A percentile compares a stretch with the other conserved stretches of the same genome.
Conservation (phyloP, 148 eudicot genomes). For the Euryodendron excelsum region DNA sequence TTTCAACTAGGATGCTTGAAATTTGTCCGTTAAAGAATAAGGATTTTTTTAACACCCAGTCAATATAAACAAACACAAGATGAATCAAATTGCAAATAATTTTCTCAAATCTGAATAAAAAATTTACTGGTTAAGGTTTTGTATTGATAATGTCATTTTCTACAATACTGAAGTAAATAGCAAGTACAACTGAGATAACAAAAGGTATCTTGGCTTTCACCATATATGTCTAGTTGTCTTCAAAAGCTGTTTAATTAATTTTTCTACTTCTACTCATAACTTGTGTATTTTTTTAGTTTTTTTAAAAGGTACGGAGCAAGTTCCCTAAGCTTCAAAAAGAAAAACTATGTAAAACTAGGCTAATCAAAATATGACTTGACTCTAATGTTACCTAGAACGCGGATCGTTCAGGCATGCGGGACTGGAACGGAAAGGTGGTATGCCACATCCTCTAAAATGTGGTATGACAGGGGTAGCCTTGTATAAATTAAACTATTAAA, state of each 20-base stretch:
- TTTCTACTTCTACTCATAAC: neutral
- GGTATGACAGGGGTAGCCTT: too few species aligned
- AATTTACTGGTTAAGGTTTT: neutral
- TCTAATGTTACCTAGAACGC: too few species aligned
- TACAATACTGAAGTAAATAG: neutral
- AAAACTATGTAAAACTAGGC: neutral
- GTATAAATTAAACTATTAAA: too few species aligned
- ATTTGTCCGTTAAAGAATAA: neutral
- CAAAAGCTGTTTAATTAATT: neutral
- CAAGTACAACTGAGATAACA: neutral
- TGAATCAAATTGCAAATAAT: neutral
- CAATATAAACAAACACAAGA: neutral
- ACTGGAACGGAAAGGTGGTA: too few species aligned
- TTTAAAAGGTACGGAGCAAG: neutral
- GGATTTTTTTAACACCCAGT: neutral
- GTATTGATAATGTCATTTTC: neutral
- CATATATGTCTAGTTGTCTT: neutral
- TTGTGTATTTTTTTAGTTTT: neutral
- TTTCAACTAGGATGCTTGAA: too few species aligned
- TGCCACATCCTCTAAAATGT: too few species aligned
- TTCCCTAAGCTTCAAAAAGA: neutral
- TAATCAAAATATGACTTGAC: neutral
- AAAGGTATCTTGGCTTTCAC: neutral
- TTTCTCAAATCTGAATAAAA: neutral
- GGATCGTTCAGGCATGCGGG: too few species aligned